A percentile compares a stretch with the other conserved stretches of the same genome.
Conservation (phyloP, 345 rosid genomes). For the Aquilaria yunnanensis region DNA sequence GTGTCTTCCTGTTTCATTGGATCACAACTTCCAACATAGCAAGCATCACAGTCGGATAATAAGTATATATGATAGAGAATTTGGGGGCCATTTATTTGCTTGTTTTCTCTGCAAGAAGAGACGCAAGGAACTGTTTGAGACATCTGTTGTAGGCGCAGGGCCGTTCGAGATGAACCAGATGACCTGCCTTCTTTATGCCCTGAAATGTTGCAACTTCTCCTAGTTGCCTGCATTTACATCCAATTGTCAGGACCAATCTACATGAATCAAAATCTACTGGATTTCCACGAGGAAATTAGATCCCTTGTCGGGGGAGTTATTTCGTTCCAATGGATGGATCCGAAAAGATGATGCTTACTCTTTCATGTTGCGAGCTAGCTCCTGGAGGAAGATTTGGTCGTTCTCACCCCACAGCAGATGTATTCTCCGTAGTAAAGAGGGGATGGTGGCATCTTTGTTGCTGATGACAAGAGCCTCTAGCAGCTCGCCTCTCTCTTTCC, state of each 20-base stretch:
- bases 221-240: constrained; percentile 42
- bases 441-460: constrained; percentile 51
- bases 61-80: neutral
- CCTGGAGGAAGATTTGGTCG: constrained; percentile 68
- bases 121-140: constrained; percentile 63
- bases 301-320: neutral
- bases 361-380: constrained; percentile 76
- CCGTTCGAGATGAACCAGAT: constrained; percentile 73
- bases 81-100: constrained; percentile 1
- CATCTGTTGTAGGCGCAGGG: constrained; percentile 72
- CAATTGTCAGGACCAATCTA: neutral
- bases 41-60: neutral
- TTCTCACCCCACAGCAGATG: constrained; percentile 88
- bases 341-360: constrained; percentile 34
- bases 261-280: too few species aligned
- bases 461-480: constrained; percentile 58
- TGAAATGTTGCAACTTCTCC: constrained; percentile 66
- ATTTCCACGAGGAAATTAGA: neutral
- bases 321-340: neutral
- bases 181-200: constrained; percentile 73
- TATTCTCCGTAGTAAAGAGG: constrained; percentile 53
- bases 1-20: too few species aligned
- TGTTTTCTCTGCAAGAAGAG: constrained; percentile 24
- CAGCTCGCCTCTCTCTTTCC: constrained; percentile 80
- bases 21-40: too few species aligned